Percentiles rank a stretch among this genome's conserved stretches.
Evolutionary conservation across 192 early-diverging fungal genomes (phyloP).

Genomic region (Coemansia pectinata): DNA sequence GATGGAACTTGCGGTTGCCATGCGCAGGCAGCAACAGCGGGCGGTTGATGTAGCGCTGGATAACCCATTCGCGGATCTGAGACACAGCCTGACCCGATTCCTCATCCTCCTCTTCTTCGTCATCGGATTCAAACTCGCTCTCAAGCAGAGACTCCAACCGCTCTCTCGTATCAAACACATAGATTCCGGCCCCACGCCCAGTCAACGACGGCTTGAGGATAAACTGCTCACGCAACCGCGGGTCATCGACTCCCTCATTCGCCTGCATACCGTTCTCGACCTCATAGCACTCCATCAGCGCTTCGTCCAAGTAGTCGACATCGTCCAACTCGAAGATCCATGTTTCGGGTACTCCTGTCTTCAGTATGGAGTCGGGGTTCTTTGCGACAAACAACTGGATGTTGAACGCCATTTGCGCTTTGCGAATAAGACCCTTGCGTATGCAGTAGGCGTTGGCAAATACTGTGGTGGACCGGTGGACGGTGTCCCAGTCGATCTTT

Average conservation of each 20-base stretch:
- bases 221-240: constrained; percentile 49
- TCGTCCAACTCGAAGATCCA: constrained; percentile 68
- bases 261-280: constrained; percentile 58
- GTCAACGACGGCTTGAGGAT: constrained; percentile 69
- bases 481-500: constrained; percentile 59
- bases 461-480: constrained; percentile 37
- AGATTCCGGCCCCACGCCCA: constrained; percentile 64
- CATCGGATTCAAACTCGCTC: constrained; percentile 41
- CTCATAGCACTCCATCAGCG: constrained; percentile 67
- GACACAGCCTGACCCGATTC: constrained; percentile 38
- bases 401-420: constrained; percentile 66
- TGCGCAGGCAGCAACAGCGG: constrained; percentile 54
- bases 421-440: constrained; percentile 69
- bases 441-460: constrained; percentile 64
- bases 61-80: constrained; percentile 70
- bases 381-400: constrained; percentile 61
- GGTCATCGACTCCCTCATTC: constrained; percentile 46
- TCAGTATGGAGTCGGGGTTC: constrained; percentile 58
- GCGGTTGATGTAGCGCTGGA: constrained; percentile 64
- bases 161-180: constrained; percentile 61
- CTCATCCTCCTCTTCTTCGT: constrained; percentile 42
- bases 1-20: constrained; percentile 64
- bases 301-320: constrained; percentile 67
- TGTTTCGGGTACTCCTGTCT: constrained; percentile 59
- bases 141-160: constrained; percentile 55